Evolutionary conservation across 176 grass and related monocot species (phyloP).

Genomic region (Rhynchospora pubera): DNA sequence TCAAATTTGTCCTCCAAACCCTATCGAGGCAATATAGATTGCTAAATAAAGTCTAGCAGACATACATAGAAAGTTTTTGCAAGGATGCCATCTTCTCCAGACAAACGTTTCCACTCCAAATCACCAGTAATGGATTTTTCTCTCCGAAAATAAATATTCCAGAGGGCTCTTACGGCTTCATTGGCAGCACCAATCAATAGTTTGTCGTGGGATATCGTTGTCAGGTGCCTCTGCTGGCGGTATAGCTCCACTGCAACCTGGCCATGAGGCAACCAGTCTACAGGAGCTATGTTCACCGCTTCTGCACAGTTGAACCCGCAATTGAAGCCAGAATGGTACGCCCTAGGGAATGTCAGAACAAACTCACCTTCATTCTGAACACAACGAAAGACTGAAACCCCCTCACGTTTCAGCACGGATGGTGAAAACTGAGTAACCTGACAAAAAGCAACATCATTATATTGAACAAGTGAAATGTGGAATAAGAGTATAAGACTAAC

Average conservation of each 20-base stretch:
- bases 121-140: constrained; percentile 37
- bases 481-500: not conserved
- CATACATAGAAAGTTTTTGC: constrained; percentile 70
- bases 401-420: constrained; percentile 69
- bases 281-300: constrained; percentile 83
- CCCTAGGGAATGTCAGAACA: constrained; percentile 88
- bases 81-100: constrained; percentile 58
- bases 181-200: constrained; percentile 70
- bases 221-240: constrained; percentile 51
- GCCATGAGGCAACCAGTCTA: constrained; percentile 92
- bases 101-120: constrained; percentile 59
- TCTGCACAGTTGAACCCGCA: constrained; percentile 98
- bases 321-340: constrained; percentile 93
- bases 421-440: constrained; percentile 93
- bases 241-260: constrained; percentile 79
- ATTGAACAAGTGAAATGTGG: not conserved
- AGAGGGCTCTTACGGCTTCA: constrained; percentile 75
- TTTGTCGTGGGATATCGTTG: constrained; percentile 89
- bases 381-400: constrained; percentile 75
- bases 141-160: constrained; percentile 54
- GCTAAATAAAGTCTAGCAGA: constrained; percentile 2
- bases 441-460: not conserved
- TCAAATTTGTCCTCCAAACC: constrained; percentile 22
- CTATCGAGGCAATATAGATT: not conserved
- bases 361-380: constrained; percentile 80